Evolutionary conservation across 2,329 filamentous ascomycete species (phyloP).

Genomic region (Neofusicoccum sp.): DNA sequence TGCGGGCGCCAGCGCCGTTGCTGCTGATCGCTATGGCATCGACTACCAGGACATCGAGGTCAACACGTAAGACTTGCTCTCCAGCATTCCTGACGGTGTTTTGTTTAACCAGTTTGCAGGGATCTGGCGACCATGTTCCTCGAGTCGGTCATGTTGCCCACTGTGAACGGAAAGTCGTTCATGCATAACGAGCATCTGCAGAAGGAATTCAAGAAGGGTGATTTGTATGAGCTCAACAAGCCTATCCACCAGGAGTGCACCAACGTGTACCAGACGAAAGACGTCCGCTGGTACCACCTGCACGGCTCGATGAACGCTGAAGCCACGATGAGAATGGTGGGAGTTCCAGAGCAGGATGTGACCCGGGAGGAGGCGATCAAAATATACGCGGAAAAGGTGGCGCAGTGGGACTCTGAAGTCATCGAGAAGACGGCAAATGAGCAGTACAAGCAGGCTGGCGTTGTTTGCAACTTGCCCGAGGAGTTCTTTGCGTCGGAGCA

Average conservation of each 20-base stretch:
- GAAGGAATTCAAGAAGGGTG: slow-evolving; percentile 28
- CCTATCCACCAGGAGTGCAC: slow-evolving; percentile 32
- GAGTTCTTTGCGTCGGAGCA: slow-evolving; percentile 45
- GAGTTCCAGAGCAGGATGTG: slow-evolving; percentile 26
- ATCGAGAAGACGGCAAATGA: slow-evolving; percentile 43
- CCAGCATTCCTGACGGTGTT: not conserved
- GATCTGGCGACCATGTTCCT: slow-evolving; percentile 51
- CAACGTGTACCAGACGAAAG: slow-evolving; percentile 52
- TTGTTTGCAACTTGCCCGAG: slow-evolving; percentile 41
- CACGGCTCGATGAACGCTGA: slow-evolving; percentile 50
- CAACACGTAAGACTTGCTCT: slow-evolving; percentile 43
- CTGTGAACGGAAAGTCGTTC: slow-evolving; percentile 35
- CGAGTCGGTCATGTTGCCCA: slow-evolving; percentile 43
- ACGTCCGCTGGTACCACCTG: slow-evolving; percentile 50
- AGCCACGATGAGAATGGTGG: slow-evolving; percentile 42
- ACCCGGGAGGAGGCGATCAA: slow-evolving; percentile 34
- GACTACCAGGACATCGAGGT: slow-evolving; percentile 47
- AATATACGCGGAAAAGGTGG: slow-evolving; percentile 39
- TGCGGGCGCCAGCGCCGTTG: slow-evolving; percentile 18
- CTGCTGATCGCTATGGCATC: slow-evolving; percentile 38
- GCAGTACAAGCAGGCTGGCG: slow-evolving; percentile 44
- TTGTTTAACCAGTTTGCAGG: slow-evolving; percentile 25
- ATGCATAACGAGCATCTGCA: slow-evolving; percentile 21
- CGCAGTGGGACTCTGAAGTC: slow-evolving; percentile 35
- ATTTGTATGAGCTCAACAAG: slow-evolving; percentile 28